These are phyloP conservation scores for Pseudoscleropodium purum DNA, from an alignment of 225 moss, liverwort and hornwort species.

Conservation along the genomic window DNA sequence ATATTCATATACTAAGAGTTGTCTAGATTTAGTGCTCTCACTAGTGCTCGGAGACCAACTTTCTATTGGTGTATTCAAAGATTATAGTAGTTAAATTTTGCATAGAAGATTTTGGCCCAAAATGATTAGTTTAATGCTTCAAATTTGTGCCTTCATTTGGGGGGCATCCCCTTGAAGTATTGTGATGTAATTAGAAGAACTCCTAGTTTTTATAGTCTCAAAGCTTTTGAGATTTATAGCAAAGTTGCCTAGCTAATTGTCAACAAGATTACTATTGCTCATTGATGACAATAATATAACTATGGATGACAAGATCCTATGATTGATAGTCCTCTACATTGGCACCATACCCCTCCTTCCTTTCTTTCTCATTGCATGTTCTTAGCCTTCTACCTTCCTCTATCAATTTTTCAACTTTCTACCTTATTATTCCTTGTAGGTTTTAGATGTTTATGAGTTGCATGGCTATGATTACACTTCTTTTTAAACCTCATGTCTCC, in stretches of 20 bases:
- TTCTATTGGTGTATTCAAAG: not conserved
- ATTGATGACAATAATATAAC: not conserved
- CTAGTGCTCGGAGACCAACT: rapidly evolving
- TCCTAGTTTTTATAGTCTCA: not conserved
- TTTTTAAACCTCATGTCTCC: not conserved
- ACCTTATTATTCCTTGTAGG: not conserved
- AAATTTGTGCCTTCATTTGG: not conserved
- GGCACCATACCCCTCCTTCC: not conserved
- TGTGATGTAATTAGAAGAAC: rapidly evolving
- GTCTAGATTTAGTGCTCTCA: not conserved
- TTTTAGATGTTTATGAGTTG: not conserved
- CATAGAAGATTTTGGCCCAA: not conserved
- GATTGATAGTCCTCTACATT: not conserved
- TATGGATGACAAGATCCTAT: not conserved
- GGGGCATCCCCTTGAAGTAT: rapidly evolving
- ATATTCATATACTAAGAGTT: not conserved
- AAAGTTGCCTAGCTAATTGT: not conserved
- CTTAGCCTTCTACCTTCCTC: not conserved
- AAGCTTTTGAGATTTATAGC: not conserved
- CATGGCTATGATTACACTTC: not conserved
- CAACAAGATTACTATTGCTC: not conserved
- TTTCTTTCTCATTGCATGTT: not conserved
- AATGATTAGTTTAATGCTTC: not conserved
- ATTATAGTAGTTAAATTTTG: not conserved
- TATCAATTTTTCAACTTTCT: rapidly evolving